A percentile compares a stretch with the other conserved stretches of the same genome.
phyloP scores from a whole-genome alignment of 768 basidiomycete species.

The Fomitopsis pulvina region DNA sequence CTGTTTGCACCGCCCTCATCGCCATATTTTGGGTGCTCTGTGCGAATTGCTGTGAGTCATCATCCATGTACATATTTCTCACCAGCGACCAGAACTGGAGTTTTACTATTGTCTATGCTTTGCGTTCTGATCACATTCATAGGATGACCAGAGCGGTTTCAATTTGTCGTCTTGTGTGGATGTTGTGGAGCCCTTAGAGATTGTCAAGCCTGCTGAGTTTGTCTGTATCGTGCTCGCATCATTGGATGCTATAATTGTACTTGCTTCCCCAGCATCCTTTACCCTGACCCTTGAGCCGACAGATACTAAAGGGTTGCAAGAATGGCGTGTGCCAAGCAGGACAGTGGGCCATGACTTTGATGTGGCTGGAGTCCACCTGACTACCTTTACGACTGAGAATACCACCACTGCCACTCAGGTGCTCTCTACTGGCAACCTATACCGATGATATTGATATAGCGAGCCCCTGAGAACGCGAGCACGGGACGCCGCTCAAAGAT shows the following conservation, averaged over 20 bases:
- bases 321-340: too few species aligned
- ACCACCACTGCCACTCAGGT: too few species aligned
- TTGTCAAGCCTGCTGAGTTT: background rate
- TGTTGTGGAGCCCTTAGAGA: background rate
- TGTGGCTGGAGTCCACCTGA: too few species aligned
- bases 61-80: background rate
- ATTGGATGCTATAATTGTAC: background rate
- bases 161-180: background rate
- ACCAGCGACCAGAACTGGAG: background rate
- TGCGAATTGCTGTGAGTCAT: background rate
- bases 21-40: background rate
- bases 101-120: background rate
- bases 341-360: too few species aligned
- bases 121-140: background rate
- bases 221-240: background rate
- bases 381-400: too few species aligned
- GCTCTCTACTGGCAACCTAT: too few species aligned
- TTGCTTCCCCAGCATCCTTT: background rate
- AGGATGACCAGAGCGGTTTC: background rate
- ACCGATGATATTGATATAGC: too few species aligned
- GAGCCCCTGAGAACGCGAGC: too few species aligned
- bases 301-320: too few species aligned
- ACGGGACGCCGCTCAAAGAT: too few species aligned
- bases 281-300: background rate
- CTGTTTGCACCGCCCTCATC: background rate